A percentile compares a stretch with the other conserved stretches of the same genome.
phyloP scores from a whole-genome alignment of 2,329 filamentous ascomycete species.

The Fusarium pseudocircinatum region DNA sequence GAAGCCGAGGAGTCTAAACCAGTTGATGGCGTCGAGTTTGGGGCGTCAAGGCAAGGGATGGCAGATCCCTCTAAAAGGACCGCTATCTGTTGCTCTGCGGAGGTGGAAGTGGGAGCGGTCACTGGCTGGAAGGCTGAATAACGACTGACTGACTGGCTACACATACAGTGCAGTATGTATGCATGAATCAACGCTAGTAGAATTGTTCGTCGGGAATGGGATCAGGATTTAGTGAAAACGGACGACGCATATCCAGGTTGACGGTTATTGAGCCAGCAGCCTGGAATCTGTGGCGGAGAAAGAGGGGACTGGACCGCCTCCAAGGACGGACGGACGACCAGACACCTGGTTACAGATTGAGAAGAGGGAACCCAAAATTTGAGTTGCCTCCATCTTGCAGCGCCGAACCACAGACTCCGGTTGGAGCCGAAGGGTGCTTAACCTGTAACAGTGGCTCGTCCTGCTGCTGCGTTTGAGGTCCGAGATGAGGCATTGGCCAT shows the following conservation, averaged over 20 bases:
- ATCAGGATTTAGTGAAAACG: conserved; percentile 19
- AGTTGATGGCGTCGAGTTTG: conserved; percentile 30
- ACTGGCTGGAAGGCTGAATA: conserved; percentile 29
- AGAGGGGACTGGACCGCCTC: conserved; percentile 1
- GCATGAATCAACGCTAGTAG: conserved; percentile 29
- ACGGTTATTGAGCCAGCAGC: conserved; percentile 11
- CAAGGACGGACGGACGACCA: not conserved
- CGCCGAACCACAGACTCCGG: conserved; percentile 1
- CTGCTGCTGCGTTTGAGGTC: conserved; percentile 13
- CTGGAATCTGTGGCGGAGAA: conserved; percentile 15
- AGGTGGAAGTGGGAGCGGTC: not conserved
- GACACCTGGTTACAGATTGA: not conserved
- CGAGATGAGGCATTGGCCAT: conserved; percentile 26
- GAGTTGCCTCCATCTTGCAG: not conserved
- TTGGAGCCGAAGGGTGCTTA: conserved; percentile 1
- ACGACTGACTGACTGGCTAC: conserved; percentile 24
- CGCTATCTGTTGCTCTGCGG: not conserved
- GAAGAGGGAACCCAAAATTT: conserved; percentile 1
- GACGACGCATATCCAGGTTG: conserved; percentile 5
- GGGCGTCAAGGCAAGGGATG: conserved; percentile 36
- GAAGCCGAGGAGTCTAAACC: conserved; percentile 37
- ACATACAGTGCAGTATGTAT: conserved; percentile 6
- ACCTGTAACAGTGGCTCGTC: conserved; percentile 15
- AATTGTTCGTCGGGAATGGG: conserved; percentile 19
- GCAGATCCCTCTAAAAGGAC: conserved; percentile 23